Evolutionary conservation across 1,284 basidiomycete species (phyloP), one percentile per base, ranked within the genome.

Genomic region (Malassezia psittaci): DNA sequence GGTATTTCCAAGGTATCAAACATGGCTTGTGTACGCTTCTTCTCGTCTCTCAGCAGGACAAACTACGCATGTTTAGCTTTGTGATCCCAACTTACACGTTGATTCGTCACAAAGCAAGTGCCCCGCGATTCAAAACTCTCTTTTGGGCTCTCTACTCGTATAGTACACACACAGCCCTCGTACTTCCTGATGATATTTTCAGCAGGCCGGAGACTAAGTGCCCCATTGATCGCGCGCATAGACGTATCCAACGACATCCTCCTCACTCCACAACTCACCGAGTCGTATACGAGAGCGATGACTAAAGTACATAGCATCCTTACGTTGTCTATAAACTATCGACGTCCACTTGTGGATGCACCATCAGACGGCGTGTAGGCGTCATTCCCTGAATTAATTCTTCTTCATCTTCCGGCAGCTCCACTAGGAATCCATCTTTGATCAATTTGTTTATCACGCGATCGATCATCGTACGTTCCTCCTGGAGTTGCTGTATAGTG

Each of bases 381-480:
- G 57, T 60, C 19, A 45, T 57, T 18, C 51, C 60, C 16, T 39
- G 40, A 16, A 53, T 61, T 24, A 61, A 57, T 39, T 63, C 64
- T 10, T 60, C 60, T 5, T 63, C 46, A 46, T 62, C 63, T 33
- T 59, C 62, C 13, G 62, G 57, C 16, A 76, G 52, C 54, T 73
- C 65, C 15, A 76, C 59, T 32, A 76, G 58, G 52, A 68, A 69
- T 37, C 65, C 65, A 37, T 76, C 91, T 82, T 90, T 93, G 60
- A 93, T 86, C 54, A 99, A 78, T 76, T 88, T 90, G 64, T 79
- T 82, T 60, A 98, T 75, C 68, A 94, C 85, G 78, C 96, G 98
- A 43, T 81, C 83, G 61, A 96, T 84, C 55, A 98, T 79, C 74
- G 88, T 86, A 66, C 85, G 86, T 78, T 98, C 88, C 64, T 87